Evolutionary conservation across 371 early-diverging fungal species (phyloP), one percentile per base, ranked within the genome.

Genomic region (Mycotypha africana): DNA sequence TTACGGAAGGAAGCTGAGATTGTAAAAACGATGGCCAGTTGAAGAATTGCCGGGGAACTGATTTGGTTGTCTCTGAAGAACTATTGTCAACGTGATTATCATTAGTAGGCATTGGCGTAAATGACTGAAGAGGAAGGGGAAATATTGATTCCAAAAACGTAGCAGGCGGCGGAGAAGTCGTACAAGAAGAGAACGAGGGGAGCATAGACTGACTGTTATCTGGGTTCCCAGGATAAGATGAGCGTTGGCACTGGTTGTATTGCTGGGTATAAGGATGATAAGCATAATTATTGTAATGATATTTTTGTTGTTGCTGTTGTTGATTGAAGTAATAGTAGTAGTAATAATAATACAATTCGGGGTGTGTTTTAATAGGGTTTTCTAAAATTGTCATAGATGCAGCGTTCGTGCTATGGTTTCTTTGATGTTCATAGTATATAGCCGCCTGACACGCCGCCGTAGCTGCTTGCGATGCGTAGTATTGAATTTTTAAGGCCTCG

Each of bases 401-500:
- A 7, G 45, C 28, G 9, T 25, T 33, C 11, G 16, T 23, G 5
- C 49, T 42, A 10, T 41, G 35, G 6, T 36, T 24, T 11, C 28
- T 33, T 31, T 49, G 54, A 11, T 54, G 38, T 35, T 60, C 43
- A 31, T 51, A 39, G 30, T 42, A 60, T 8, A 42, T 45, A 20
- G 55, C 55, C 9, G 55, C 55, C 38, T 60, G 54, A 40, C 60
- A 60, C 11, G 60, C 60, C 5, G 60, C 60, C 14, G 47, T 45
- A 14, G 60, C 60, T 10, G 60, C 62, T 20, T 51, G 45, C 10
- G 58, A 51, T 25, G 62, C 62, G 35, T 58, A 50, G 15, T 54
- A 45, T 17, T 62, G 62, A 44, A 51, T 54, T 22, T 50, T 38
- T 19, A 62, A 35, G 5, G 69, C 68, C 40, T 76, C 76, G 35